A percentile compares a stretch with the other conserved stretches of the same genome.
Conservation (phyloP, 257 asterid species). For the Avicennia marina region DNA sequence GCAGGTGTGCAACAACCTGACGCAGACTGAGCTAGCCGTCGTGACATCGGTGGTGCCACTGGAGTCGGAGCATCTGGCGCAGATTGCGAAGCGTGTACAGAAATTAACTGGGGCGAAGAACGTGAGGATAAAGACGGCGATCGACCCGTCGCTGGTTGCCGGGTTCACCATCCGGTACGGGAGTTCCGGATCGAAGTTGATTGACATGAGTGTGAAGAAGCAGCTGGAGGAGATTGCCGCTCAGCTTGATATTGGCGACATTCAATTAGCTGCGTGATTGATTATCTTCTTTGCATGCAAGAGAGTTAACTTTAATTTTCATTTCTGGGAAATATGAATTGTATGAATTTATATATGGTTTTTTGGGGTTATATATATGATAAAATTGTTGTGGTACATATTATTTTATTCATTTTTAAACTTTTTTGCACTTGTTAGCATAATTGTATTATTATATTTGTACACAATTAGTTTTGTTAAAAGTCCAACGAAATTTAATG, state of each 20-base stretch:
- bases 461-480: too few relatives aligned
- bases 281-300: too few relatives aligned
- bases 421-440: too few relatives aligned
- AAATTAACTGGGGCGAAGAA: conserved; percentile 63
- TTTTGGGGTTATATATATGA: too few relatives aligned
- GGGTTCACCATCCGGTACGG: conserved; percentile 85
- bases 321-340: too few relatives aligned
- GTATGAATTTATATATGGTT: too few relatives aligned
- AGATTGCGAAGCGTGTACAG: conserved; percentile 82
- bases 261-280: conserved; percentile 60
- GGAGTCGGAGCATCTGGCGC: conserved; percentile 71
- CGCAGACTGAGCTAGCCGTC: conserved; percentile 68
- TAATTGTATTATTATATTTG: too few relatives aligned
- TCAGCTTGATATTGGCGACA: conserved; percentile 68
- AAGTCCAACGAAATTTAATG: too few relatives aligned
- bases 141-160: conserved; percentile 74
- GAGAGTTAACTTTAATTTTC: too few relatives aligned
- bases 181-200: conserved; percentile 63
- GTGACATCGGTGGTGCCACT: conserved; percentile 76
- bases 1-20: conserved; percentile 38
- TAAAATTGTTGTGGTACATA: too few relatives aligned
- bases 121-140: conserved; percentile 60
- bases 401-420: too few relatives aligned
- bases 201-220: conserved; percentile 89
- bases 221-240: conserved; percentile 78